These are phyloP conservation scores for Remersonia thermophila DNA, from an alignment of 2,329 filamentous ascomycete species.

Conservation along the genomic window DNA sequence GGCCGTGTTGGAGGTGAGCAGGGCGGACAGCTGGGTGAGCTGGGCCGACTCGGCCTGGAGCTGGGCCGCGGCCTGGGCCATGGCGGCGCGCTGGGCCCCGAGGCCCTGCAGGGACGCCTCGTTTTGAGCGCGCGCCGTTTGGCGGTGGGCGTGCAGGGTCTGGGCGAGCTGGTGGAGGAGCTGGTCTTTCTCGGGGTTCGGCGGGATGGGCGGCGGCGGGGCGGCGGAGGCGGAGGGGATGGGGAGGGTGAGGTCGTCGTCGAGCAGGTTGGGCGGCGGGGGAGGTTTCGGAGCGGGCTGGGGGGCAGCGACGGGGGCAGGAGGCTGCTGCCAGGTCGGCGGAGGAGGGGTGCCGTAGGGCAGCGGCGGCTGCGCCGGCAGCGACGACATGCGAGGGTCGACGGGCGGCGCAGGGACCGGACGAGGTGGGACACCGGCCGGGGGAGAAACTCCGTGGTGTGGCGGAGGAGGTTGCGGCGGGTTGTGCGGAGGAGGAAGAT, in stretches of 20 bases:
- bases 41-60: slow-evolving; percentile 64
- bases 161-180: slow-evolving; percentile 65
- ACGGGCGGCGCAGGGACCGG: too few relatives aligned
- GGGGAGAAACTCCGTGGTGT: too few relatives aligned
- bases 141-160: slow-evolving; percentile 56
- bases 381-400: slow-evolving; percentile 10
- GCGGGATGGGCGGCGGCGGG: slow-evolving; percentile 74
- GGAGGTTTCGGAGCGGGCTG: slow-evolving; percentile 25
- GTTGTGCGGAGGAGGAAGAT: slow-evolving; percentile 9
- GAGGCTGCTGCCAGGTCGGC: slow-evolving; percentile 17
- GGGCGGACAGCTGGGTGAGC: slow-evolving; percentile 56
- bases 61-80: slow-evolving; percentile 54
- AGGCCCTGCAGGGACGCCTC: slow-evolving; percentile 62
- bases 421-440: too few relatives aligned
- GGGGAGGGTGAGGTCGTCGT: slow-evolving; percentile 41
- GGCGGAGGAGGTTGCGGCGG: slow-evolving; percentile 8
- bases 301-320: slow-evolving; percentile 14
- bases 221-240: slow-evolving; percentile 37
- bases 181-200: slow-evolving; percentile 90
- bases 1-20: slow-evolving; percentile 63
- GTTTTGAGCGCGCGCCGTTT: slow-evolving; percentile 58
- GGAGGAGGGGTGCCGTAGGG: slow-evolving; percentile 13
- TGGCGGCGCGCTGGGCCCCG: slow-evolving; percentile 64
- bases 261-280: slow-evolving; percentile 42
- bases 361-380: slow-evolving; percentile 9